These are phyloP conservation scores for Allodekkera sacchari DNA, from an alignment of 805 yeast species.

Conservation along the genomic window DNA sequence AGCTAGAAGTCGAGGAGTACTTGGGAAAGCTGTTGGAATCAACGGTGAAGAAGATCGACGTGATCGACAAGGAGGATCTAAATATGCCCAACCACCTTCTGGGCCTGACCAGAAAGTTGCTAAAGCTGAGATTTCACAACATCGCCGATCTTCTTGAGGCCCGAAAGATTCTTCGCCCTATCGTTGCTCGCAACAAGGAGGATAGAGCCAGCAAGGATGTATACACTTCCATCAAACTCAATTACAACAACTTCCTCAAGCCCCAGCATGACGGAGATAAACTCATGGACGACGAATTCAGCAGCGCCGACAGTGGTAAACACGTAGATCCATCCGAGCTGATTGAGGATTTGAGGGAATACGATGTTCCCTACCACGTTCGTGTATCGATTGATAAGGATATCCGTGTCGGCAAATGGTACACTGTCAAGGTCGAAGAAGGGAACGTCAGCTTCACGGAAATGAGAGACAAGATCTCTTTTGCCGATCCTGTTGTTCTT, in stretches of 20 bases:
- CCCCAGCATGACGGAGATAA: conserved; percentile 24
- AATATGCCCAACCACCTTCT: conserved; percentile 76
- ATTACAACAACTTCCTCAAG: conserved; percentile 23
- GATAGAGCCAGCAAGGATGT: conserved; percentile 58
- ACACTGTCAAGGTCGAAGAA: conserved; percentile 59
- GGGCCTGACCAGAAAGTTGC: conserved; percentile 58
- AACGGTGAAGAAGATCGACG: conserved; percentile 44
- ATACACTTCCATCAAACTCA: conserved; percentile 48
- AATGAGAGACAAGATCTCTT: conserved; percentile 70
- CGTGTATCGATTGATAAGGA: conserved; percentile 89
- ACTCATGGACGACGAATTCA: conserved; percentile 17
- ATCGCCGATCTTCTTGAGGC: conserved; percentile 68
- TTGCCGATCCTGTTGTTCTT: conserved; percentile 94
- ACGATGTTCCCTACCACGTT: conserved; percentile 95
- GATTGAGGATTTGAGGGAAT: conserved; percentile 80
- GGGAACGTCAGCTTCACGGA: conserved; percentile 49
- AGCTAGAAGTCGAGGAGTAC: conserved; percentile 80
- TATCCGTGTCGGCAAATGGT: conserved; percentile 94
- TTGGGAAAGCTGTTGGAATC: conserved; percentile 60
- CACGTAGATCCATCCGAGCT: conserved; percentile 49
- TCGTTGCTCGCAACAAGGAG: conserved; percentile 57
- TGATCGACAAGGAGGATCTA: conserved; percentile 71
- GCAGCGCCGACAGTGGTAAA: conserved; percentile 11
- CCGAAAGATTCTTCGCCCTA: conserved; percentile 59
- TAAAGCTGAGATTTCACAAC: conserved; percentile 69